These are phyloP conservation scores for Rhododendron molle DNA, from an alignment of 148 eudicot species.

Conservation along the genomic window DNA sequence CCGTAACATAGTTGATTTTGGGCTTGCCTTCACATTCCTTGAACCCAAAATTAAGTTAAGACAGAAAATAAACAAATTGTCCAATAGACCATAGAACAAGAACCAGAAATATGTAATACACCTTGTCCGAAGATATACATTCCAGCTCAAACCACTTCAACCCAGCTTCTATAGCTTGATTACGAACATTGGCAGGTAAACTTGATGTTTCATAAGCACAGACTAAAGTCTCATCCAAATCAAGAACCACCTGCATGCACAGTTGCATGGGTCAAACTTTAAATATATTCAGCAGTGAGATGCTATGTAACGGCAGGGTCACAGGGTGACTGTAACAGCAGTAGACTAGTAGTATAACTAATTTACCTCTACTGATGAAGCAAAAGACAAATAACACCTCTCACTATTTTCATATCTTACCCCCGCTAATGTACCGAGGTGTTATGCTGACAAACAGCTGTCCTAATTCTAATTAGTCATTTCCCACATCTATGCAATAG, in stretches of 20 bases:
- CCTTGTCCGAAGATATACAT: constrained; percentile 95
- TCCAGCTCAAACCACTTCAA: constrained; percentile 93
- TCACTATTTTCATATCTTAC: neutral
- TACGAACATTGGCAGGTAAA: constrained; percentile 65
- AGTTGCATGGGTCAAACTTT: neutral
- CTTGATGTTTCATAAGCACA: constrained; percentile 93
- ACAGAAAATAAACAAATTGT: constrained; percentile 3
- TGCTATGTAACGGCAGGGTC: neutral
- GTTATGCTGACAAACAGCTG: neutral
- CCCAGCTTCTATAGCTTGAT: constrained; percentile 90
- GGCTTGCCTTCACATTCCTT: constrained; percentile 94
- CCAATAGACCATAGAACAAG: neutral
- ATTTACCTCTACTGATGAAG: neutral
- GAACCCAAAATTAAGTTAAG: constrained; percentile 19
- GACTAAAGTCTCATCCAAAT: constrained; percentile 94
- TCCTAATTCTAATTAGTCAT: neutral
- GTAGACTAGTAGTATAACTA: neutral
- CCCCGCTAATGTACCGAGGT: neutral
- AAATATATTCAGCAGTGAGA: neutral
- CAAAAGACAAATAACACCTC: neutral
- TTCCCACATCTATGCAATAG: neutral
- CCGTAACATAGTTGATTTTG: constrained; percentile 91
- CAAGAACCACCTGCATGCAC: constrained; percentile 86
- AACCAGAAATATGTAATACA: constrained; percentile 15
- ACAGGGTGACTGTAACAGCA: neutral